Evolutionary conservation across 1,284 basidiomycete genomes (phyloP), one percentile per base, ranked within the genome.

Genomic region (Dichomitus squalens): DNA sequence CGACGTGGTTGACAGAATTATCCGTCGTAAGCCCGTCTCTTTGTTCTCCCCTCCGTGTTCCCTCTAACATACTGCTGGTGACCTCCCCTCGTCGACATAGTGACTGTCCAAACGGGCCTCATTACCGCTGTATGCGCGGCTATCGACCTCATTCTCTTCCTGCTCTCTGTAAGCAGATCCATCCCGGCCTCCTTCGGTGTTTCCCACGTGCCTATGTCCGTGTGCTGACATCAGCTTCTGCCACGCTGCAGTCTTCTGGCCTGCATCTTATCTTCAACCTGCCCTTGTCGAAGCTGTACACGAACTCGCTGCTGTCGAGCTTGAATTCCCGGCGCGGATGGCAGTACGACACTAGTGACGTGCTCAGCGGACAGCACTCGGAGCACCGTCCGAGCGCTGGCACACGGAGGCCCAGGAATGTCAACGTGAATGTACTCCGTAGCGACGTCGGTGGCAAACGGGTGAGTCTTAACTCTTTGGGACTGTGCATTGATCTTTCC

Each of bases 71-170:
- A 11, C 25, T 18, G 27, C 23, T 14, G n/a, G 1, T 33, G 25
- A 18, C 31, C 44, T 33, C 29, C 20, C 16, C 18, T 31, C 36
- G 11, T 16, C 43, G 36, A 20, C 27, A 8, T 60, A 73, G 77
- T 75, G 40, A 73, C 77, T 2, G 68, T 79, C 8, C 75, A 76
- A 53, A 76, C 74, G 2, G 75, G 75, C 7, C 49, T 73, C 20
- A 34, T 76, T 25, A 77, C 76, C 0, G 60, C 73, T 1, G 31
- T 62, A n/a, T 63, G 58, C 21, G 50, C 49, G 6, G 41, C 58
- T 41, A 40, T 46, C 14, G 49, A 60, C 34, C 44, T 60, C 16
- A 58, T 52, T 12, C 14, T 49, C 16, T 60, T 40, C 46, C 21
- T 60, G 21, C 18, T 33, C 39, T 38, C 35, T 4, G 59, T 58